These are phyloP conservation scores for Zygosaccharomyces pseudobailii DNA, from an alignment of 1,139 yeast species.

Conservation along the genomic window DNA sequence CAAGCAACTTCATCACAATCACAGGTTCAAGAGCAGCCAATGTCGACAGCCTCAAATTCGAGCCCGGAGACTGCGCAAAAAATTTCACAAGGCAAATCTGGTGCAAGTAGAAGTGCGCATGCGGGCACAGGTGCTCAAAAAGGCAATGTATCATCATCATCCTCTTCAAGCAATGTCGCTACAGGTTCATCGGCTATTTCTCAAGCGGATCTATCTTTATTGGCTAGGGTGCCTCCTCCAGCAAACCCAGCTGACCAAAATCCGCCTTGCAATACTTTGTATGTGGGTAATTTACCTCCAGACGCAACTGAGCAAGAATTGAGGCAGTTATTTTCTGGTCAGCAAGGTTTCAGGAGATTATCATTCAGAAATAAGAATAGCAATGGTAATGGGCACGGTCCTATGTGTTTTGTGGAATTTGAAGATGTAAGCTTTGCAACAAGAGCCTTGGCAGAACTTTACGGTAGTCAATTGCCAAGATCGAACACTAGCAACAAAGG, in stretches of 20 bases:
- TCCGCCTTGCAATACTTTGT: slow-evolving; percentile 95
- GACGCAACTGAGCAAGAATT: slow-evolving; percentile 94
- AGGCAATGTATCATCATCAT: slow-evolving; percentile 16
- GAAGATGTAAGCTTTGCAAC: slow-evolving; percentile 95
- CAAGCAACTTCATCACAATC: slow-evolving; percentile 3
- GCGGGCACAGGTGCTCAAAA: slow-evolving; percentile 17
- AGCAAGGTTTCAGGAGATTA: slow-evolving; percentile 85
- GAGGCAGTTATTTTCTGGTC: slow-evolving; percentile 79
- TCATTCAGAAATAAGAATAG: slow-evolving; percentile 75
- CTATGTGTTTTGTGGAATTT: slow-evolving; percentile 98
- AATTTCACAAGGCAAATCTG: slow-evolving; percentile 14
- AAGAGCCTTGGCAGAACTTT: slow-evolving; percentile 84
- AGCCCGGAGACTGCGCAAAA: slow-evolving; percentile 16
- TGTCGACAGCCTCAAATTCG: slow-evolving; percentile 8
- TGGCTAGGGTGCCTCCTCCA: slow-evolving; percentile 87
- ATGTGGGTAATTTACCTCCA: slow-evolving; percentile 95
- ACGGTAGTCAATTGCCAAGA: slow-evolving; percentile 78
- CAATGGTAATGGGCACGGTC: slow-evolving; percentile 62
- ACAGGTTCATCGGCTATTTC: slow-evolving; percentile 33
- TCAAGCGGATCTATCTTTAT: slow-evolving; percentile 62
- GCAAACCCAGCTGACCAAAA: slow-evolving; percentile 99
- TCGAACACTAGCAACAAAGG: slow-evolving; percentile 71
- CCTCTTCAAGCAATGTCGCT: slow-evolving; percentile 16
- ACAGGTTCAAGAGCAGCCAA: slow-evolving; percentile 6
- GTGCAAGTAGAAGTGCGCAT: slow-evolving; percentile 13